Evolutionary conservation across 1,284 basidiomycete genomes (phyloP).

Genomic region (Heterobasidion occidentale): DNA sequence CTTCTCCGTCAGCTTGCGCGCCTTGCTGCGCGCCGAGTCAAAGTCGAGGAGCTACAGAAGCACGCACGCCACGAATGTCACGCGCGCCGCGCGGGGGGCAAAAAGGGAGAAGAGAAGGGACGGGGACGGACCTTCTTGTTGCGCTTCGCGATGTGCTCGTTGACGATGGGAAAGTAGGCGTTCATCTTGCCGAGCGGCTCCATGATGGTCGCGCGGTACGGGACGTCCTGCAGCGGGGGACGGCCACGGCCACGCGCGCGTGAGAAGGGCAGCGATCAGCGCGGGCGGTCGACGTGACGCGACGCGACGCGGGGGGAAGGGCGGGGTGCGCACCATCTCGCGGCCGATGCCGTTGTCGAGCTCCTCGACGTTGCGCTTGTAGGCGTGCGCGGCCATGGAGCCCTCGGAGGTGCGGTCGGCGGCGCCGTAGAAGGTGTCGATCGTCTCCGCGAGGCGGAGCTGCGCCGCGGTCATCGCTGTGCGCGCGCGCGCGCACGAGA

Average conservation of each 20-base stretch:
- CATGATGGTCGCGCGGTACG: slow-evolving; percentile 90
- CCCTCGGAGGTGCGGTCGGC: slow-evolving; percentile 81
- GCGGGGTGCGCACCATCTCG: slow-evolving; percentile 61
- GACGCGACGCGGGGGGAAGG: background rate
- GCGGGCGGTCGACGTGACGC: background rate
- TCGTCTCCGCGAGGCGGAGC: slow-evolving; percentile 89
- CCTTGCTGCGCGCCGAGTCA: slow-evolving; percentile 83
- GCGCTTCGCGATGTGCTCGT: slow-evolving; percentile 90
- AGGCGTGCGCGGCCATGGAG: slow-evolving; percentile 96
- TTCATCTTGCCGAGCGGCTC: slow-evolving; percentile 96
- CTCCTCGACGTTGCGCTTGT: slow-evolving; percentile 93
- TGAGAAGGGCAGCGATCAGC: background rate
- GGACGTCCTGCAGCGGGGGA: slow-evolving; percentile 92
- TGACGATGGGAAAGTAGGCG: slow-evolving; percentile 90
- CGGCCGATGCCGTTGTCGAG: slow-evolving; percentile 80
- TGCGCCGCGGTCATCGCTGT: slow-evolving; percentile 89
- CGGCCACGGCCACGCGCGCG: too few relatives aligned
- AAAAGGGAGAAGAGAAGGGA: background rate
- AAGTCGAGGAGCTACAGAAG: slow-evolving; percentile 80
- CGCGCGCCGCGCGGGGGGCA: background rate
- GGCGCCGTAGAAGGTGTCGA: slow-evolving; percentile 90
- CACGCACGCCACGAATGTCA: slow-evolving; percentile 1
- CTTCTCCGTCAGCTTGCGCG: slow-evolving; percentile 89
- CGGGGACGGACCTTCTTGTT: slow-evolving; percentile 79
- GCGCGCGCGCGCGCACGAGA: background rate